Evolutionary conservation across 176 grass and related monocot genomes (phyloP), one percentile per base, ranked within the genome.

Genomic region (Musa troglodytarum): DNA sequence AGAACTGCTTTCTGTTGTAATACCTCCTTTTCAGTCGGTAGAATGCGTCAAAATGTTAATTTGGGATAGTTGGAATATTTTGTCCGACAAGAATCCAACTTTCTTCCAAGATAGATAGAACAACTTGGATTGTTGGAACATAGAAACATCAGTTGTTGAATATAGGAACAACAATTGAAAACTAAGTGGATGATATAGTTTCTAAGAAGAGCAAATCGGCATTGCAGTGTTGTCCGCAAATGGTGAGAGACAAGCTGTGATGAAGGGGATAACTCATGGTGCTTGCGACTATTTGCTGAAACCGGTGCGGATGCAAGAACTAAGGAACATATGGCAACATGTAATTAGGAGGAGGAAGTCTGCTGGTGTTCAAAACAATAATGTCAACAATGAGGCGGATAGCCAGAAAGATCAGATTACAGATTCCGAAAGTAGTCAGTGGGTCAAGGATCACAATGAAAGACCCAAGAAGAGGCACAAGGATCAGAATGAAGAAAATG

Each of bases 241-340:
- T 12, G 76, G 77, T 1, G 76, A 85, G 4, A 80, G 20, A 2
- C 57, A 84, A 10, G 25, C 63, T 17, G 79, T 89, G 26, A 84
- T 84, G 50, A 92, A 89, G 66, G 92, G 78, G 0, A 72, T 96
- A 52, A 54, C 63, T 10, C 64, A 87, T 34, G 85, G 89, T 1
- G 82, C 89, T 1, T 83, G 84, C 8, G 72, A 86, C 16, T 96
- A 89, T 62, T 52, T 87, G 53, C 72, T 89, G 23, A 96, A 96
- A 19, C 92, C 89, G 12, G 78, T 82, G 20, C 8, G 50, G 5
- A 2, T 76, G 0, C 78, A 96, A 29, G 78, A 92, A 9, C 29
- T 92, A 3, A 89, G 17, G 54, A 81, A 85, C 34, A 76, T 96
- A 53, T 92, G 89, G 89, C 75, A 82, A 21, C 92, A 92, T 52